Percentiles rank a stretch among this genome's conserved stretches.
phyloP scores from a whole-genome alignment of 805 yeast genomes.

The Yamadazyma ubonensis region DNA sequence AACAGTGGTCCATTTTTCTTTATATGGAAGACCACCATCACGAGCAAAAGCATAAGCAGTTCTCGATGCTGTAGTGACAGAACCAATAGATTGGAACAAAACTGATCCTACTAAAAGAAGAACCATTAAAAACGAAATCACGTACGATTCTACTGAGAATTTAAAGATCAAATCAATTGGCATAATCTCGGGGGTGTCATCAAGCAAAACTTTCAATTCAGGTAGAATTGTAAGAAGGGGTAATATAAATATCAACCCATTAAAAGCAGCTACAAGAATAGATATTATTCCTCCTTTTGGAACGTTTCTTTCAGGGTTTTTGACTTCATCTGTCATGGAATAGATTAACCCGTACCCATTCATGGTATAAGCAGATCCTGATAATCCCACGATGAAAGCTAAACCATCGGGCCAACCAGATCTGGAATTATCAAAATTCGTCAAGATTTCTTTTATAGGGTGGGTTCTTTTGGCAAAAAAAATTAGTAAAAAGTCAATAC shows the following conservation, averaged over 20 bases:
- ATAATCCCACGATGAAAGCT: slow-evolving; percentile 76
- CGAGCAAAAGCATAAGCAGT: slow-evolving; percentile 80
- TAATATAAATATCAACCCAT: slow-evolving; percentile 69
- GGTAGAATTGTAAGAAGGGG: slow-evolving; percentile 75
- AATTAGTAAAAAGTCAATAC: slow-evolving; percentile 62
- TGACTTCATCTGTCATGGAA: slow-evolving; percentile 80
- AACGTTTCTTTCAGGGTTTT: slow-evolving; percentile 68
- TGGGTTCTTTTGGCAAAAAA: slow-evolving; percentile 59
- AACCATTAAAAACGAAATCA: slow-evolving; percentile 68
- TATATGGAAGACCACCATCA: slow-evolving; percentile 75
- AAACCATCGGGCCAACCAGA: slow-evolving; percentile 74
- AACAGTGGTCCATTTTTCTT: slow-evolving; percentile 63
- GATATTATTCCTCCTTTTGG: slow-evolving; percentile 72
- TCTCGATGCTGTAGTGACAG: slow-evolving; percentile 79
- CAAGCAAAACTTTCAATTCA: slow-evolving; percentile 54
- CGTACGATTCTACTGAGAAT: slow-evolving; percentile 62
- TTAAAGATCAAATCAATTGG: slow-evolving; percentile 79
- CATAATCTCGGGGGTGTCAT: slow-evolving; percentile 61
- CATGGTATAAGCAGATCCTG: slow-evolving; percentile 73
- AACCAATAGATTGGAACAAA: slow-evolving; percentile 74
- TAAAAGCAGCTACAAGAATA: slow-evolving; percentile 60
- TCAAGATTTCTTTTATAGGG: slow-evolving; percentile 56
- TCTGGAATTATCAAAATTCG: slow-evolving; percentile 66
- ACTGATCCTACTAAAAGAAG: slow-evolving; percentile 67
- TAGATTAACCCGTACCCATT: slow-evolving; percentile 84